These are phyloP conservation scores for Galerina marginata DNA, from an alignment of 768 basidiomycete genomes.

Conservation along the genomic window DNA sequence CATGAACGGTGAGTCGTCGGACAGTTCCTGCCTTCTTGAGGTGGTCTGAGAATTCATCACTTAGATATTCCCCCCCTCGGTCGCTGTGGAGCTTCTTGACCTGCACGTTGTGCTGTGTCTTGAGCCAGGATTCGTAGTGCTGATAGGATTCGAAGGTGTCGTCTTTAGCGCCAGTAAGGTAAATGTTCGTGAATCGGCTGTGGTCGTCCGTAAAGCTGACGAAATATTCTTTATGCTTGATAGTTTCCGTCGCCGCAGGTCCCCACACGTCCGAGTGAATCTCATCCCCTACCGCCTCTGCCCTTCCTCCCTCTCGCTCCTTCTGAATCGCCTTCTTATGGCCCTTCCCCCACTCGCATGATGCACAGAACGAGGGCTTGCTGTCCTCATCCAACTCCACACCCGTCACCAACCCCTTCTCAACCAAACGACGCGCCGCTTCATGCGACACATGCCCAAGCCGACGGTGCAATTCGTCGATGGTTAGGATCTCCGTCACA, in stretches of 20 bases:
- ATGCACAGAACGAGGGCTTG: conserved; percentile 3
- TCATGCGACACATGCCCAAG: conserved; percentile 30
- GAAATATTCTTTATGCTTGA: conserved; percentile 27
- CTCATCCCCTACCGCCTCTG: too few relatives aligned
- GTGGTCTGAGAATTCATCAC: too few relatives aligned
- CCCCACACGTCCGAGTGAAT: too few relatives aligned
- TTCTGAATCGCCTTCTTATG: too few relatives aligned
- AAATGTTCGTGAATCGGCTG: too few relatives aligned
- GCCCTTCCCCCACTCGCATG: neutral
- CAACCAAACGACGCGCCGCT: conserved; percentile 20
- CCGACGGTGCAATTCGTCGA: conserved; percentile 30
- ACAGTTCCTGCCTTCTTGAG: too few relatives aligned
- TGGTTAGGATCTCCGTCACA: conserved; percentile 20
- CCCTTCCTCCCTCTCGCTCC: too few relatives aligned
- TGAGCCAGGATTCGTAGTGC: conserved; percentile 28
- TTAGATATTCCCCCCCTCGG: too few relatives aligned
- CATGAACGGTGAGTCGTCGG: too few relatives aligned
- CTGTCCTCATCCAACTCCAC: conserved; percentile 25
- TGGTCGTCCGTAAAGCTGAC: conserved; percentile 22
- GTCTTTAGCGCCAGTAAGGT: conserved; percentile 35
- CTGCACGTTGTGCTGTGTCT: conserved; percentile 27
- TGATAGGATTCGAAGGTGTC: conserved; percentile 29
- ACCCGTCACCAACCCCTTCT: conserved; percentile 25
- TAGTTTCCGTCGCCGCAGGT: neutral
- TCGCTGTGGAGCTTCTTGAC: too few relatives aligned